phyloP scores from a whole-genome alignment of 805 yeast genomes.

The Citeromyces nyonsensis region DNA sequence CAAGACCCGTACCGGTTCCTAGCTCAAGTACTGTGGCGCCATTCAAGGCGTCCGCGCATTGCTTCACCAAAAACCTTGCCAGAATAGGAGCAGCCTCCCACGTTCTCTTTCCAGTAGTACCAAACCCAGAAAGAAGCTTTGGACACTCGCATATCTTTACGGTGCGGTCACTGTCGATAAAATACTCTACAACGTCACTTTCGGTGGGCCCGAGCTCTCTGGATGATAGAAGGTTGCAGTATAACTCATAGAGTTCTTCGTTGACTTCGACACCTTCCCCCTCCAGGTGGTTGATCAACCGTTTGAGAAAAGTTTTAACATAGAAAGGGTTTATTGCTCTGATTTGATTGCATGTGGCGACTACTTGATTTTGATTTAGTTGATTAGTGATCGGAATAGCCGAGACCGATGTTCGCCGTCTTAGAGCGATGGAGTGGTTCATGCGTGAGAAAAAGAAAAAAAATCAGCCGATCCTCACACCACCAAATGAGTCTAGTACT shows the following conservation, averaged over 20 bases:
- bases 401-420: neutral
- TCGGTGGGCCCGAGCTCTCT: conserved; percentile 1
- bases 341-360: too few species aligned
- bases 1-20: conserved; percentile 86
- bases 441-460: too few species aligned
- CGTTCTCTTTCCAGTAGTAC: conserved; percentile 80
- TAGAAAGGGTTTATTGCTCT: neutral
- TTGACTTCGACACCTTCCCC: neutral
- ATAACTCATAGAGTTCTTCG: conserved; percentile 1
- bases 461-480: too few species aligned
- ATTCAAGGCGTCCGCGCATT: conserved; percentile 5
- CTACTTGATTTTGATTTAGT: too few species aligned
- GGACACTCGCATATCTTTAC: conserved; percentile 44
- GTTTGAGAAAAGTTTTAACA: neutral
- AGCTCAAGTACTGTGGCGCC: conserved; percentile 41
- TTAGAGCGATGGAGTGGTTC: too few species aligned
- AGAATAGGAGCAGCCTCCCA: conserved; percentile 86
- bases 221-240: conserved; percentile 1
- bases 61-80: conserved; percentile 27
- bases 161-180: neutral
- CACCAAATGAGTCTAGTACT: too few species aligned
- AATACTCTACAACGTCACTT: conserved; percentile 1
- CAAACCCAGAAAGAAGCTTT: conserved; percentile 47
- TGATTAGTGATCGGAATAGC: too few species aligned
- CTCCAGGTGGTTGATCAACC: neutral